Evolutionary conservation across 768 basidiomycete species (phyloP).

Genomic region (Auricularia cornea): DNA sequence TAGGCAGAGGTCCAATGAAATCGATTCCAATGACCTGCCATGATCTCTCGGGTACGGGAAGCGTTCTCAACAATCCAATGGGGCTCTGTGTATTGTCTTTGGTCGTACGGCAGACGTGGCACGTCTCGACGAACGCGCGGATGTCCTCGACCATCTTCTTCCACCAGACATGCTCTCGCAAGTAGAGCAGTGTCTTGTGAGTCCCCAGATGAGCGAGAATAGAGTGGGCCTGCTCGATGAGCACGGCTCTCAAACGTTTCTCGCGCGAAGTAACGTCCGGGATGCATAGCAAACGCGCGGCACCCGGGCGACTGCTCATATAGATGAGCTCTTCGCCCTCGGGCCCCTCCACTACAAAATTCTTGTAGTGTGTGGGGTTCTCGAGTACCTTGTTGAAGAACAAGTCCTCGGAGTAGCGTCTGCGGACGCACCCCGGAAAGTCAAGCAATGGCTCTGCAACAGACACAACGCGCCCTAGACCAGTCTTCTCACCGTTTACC

Average conservation of each 20-base stretch:
- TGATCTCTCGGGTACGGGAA: constrained; percentile 15
- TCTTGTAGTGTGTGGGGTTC: neutral
- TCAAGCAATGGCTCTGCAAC: neutral
- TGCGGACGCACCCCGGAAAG: neutral
- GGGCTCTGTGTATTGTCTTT: constrained; percentile 16
- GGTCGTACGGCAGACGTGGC: constrained; percentile 13
- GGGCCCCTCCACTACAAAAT: constrained; percentile 3
- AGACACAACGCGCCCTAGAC: neutral
- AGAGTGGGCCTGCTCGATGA: constrained; percentile 20
- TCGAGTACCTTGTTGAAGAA: constrained; percentile 3
- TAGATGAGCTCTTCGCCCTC: neutral
- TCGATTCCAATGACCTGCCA: constrained; percentile 24
- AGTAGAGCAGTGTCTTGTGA: constrained; percentile 11
- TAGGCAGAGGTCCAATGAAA: constrained; percentile 18
- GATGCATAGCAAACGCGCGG: constrained; percentile 1
- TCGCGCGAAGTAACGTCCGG: neutral
- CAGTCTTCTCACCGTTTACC: too few species aligned
- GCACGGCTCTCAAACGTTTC: constrained; percentile 3
- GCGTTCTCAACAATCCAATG: constrained; percentile 16
- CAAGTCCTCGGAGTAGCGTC: neutral
- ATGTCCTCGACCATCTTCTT: constrained; percentile 24
- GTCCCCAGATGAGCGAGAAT: constrained; percentile 31
- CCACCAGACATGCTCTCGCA: constrained; percentile 30
- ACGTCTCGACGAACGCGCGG: constrained; percentile 17
- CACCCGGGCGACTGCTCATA: neutral